Percentiles rank a stretch among this genome's conserved stretches.
These are phyloP conservation scores for Lichtheimia ornata DNA, from an alignment of 371 early-diverging fungal species.

Conservation along the genomic window DNA sequence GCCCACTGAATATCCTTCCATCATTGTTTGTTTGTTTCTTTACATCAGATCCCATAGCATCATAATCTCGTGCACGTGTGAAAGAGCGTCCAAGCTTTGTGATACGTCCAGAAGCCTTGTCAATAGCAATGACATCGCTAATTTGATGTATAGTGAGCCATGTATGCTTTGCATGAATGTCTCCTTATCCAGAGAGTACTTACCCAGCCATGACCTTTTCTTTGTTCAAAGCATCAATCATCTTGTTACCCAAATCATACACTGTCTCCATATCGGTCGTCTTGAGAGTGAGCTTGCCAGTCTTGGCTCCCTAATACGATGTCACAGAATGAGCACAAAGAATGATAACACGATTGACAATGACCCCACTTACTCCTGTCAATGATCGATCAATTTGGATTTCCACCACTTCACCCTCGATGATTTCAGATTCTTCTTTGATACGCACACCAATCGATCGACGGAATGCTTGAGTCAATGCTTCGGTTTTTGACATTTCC, in stretches of 20 bases:
- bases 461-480: constrained; percentile 97
- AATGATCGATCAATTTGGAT: constrained; percentile 94
- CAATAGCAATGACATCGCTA: constrained; percentile 97
- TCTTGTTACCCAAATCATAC: constrained; percentile 98
- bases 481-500: constrained; percentile 98
- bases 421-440: constrained; percentile 97
- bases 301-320: constrained; percentile 70
- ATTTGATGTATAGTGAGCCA: neutral
- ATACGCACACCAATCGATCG: constrained; percentile 96
- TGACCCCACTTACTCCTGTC: constrained; percentile 73
- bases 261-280: constrained; percentile 99
- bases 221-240: constrained; percentile 96
- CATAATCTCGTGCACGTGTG: constrained; percentile 93
- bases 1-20: neutral
- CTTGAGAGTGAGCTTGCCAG: constrained; percentile 97
- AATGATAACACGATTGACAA: neutral
- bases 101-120: constrained; percentile 98
- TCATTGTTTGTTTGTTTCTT: neutral
- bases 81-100: constrained; percentile 96
- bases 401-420: constrained; percentile 99
- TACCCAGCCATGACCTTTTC: constrained; percentile 97
- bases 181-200: neutral
- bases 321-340: neutral
- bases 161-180: neutral
- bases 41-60: constrained; percentile 95